These are phyloP conservation scores for Ascodesmis nigricans DNA, from an alignment of 495 filamentous ascomycete genomes.

Conservation along the genomic window DNA sequence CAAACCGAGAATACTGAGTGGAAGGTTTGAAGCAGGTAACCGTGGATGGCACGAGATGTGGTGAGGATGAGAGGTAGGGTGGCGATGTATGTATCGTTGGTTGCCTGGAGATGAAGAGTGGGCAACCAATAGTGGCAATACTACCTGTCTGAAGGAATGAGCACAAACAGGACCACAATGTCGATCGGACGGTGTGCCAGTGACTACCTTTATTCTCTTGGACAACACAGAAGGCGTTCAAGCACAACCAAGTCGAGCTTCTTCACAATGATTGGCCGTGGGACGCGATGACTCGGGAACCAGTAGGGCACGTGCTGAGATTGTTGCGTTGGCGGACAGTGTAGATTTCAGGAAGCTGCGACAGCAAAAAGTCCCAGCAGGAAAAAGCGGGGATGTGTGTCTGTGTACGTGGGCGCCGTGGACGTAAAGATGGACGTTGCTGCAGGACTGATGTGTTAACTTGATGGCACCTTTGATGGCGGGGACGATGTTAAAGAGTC, in stretches of 20 bases:
- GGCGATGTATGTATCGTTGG: too few species aligned
- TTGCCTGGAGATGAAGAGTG: too few species aligned
- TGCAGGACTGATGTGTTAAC: background rate
- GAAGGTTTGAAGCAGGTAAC: too few species aligned
- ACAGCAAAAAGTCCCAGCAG: constrained; percentile 1
- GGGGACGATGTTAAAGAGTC: background rate
- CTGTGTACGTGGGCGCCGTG: constrained; percentile 1
- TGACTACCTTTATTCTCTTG: too few species aligned
- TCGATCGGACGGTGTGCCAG: too few species aligned
- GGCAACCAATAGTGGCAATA: too few species aligned
- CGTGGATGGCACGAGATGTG: too few species aligned
- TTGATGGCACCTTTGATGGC: background rate
- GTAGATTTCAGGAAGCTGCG: constrained; percentile 1
- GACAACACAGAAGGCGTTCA: background rate
- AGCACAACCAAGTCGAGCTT: background rate
- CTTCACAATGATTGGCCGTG: constrained; percentile 1
- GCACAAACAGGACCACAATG: too few species aligned
- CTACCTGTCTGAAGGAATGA: too few species aligned
- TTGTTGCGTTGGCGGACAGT: background rate
- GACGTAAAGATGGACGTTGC: background rate
- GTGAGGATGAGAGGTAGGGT: too few species aligned
- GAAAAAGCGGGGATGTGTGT: constrained; percentile 1
- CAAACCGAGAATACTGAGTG: too few species aligned
- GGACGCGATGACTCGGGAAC: too few species aligned
- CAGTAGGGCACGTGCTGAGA: constrained; percentile 3